Conservation (phyloP, 148 eudicot species). For the Camellia granthamiana region DNA sequence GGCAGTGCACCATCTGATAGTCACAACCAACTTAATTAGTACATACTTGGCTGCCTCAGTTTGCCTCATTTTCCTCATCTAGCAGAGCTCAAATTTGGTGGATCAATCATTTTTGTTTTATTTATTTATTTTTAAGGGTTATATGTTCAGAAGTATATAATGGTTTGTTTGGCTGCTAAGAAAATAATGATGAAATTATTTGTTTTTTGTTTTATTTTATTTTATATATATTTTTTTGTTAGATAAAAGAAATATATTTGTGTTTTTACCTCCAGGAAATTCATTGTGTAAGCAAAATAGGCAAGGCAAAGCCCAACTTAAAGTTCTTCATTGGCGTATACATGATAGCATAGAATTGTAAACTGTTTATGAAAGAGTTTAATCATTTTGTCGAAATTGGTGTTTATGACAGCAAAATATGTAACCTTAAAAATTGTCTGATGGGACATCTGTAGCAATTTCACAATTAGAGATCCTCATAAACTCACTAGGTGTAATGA, state of each 20-base stretch:
- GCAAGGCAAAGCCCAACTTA: background rate
- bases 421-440: too few species aligned
- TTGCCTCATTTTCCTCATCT: too few species aligned
- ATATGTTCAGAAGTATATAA: background rate
- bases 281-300: background rate
- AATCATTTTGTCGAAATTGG: background rate
- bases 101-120: background rate
- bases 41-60: too few species aligned
- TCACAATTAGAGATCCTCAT: too few species aligned
- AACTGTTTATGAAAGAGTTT: background rate
- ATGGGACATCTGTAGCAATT: too few species aligned
- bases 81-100: background rate
- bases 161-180: conserved; percentile 15
- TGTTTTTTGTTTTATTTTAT: background rate
- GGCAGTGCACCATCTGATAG: too few species aligned
- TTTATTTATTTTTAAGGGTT: background rate
- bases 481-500: too few species aligned
- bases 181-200: background rate
- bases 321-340: background rate
- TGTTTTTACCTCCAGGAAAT: background rate
- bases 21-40: too few species aligned
- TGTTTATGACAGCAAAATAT: background rate
- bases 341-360: background rate
- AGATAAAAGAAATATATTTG: background rate
- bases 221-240: background rate